Evolutionary conservation across 805 yeast species (phyloP), one percentile per base, ranked within the genome.

Genomic region (Barnettozyma botsteinii): DNA sequence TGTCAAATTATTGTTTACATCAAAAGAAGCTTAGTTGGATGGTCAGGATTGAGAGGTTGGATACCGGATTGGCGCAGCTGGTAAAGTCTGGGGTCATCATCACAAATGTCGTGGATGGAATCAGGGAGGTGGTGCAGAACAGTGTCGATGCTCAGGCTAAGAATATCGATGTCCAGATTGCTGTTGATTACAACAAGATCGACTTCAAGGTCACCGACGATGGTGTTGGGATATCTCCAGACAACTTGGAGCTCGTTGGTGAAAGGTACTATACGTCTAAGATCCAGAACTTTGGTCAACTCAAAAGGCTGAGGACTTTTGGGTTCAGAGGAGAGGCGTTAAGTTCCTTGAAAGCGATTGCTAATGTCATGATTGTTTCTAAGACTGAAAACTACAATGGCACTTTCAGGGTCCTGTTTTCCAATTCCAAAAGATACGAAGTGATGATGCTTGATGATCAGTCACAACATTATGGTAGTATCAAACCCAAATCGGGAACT

Each of bases 251-350:
- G 1, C 29, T 48, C 2, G 52, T 83, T 1, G 87, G 83, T 0
- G 35, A 46, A 12, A 59, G 69, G 15, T 65, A 74, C 51, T 62
- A 61, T 41, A 81, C 91, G 0, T 79, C 89, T 0, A 85, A 81
- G 49, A 32, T 75, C 3, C 24, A 35, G 1, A 35, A 43, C 1
- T 49, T 69, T 23, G 59, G 59, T 1, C 75, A 70, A 17, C 50
- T 81, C 25, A 53, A 49, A 12, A 14, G 35, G 0, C 56, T 71
- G 4, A 37, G 38, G 1, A 73, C 81, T 0, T 73, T 69, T 47
- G 95, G 95, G 1, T 84, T 79, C 53, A 67, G 85, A 35, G 95
- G 95, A 1, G 84, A 80, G 49, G 83, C 93, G 0, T 48, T 86
- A 14, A 64, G 68, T 38, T 69, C 81, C 1, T 61, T 86, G 4